Evolutionary conservation across 306 rosid species (phyloP), one percentile per base, ranked within the genome.

Genomic region (Datisca glomerata): DNA sequence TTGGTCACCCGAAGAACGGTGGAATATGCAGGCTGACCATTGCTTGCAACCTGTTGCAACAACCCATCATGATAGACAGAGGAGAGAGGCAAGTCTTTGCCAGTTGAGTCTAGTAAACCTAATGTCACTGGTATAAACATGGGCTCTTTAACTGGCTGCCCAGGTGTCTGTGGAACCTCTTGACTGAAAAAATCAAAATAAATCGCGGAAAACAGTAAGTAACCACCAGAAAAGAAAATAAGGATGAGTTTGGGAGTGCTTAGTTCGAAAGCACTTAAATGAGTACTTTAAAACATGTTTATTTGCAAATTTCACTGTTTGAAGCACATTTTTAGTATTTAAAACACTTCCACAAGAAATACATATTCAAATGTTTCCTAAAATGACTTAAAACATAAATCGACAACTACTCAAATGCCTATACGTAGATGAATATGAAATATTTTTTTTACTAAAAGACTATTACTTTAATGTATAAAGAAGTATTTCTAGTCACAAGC

Each of bases 61-160:
- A 51, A 47, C 44, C 94, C 92, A 45, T 75, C 80, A 47, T 84
- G 85, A 73, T 68, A 73, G 39, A 91, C 24, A 19, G 71, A 56
- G 31, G 86, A 63, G 21, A 91, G 78, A 60, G 82, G 61, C 51
- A 91, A 55, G 61, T 80, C 86, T 63, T 75, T 71, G 57, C 98
- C 98, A 22, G 67, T 55, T 24, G 86, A 72, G 57, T 61, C 76
- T 21, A 91, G 94, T 52, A 91, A 71, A 64, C 98, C 98, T 6
- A 80, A 55, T 13, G 81, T 75, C 53, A 89, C 64, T 21, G 98
- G 98, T 68, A 89, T 68, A 66, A 91, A 84, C 78, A 62, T 73
- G 52, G 98, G 86, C 68, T 84, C 94, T 74, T 91, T 91, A 46
- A 73, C 73, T 16, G 85, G 49, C 71, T 91, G 98, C 49, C 96